Percentiles rank a stretch among this genome's conserved stretches.
Conservation (phyloP, 495 filamentous ascomycete species). For the Tetracladium setigerum region DNA sequence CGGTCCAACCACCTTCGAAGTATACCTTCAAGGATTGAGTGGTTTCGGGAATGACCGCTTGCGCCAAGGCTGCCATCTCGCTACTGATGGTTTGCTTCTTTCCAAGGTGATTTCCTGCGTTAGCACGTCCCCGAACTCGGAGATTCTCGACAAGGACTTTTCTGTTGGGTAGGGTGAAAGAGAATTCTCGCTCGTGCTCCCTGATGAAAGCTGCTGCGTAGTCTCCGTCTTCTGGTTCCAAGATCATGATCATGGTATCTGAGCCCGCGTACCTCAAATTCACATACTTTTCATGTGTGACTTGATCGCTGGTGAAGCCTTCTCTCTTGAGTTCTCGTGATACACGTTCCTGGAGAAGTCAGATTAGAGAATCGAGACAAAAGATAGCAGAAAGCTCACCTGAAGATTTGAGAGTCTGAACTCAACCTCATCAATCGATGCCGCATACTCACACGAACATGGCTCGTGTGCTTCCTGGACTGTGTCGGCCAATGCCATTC, state of each 20-base stretch:
- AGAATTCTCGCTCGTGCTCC: constrained; percentile 44
- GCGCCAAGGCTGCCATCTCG: background rate
- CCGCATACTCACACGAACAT: constrained; percentile 1
- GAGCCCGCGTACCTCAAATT: constrained; percentile 49
- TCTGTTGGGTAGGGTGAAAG: constrained; percentile 39
- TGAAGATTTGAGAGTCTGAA: background rate
- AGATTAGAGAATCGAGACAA: background rate
- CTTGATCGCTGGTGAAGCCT: constrained; percentile 33
- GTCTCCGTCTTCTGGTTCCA: constrained; percentile 32
- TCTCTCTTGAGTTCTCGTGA: constrained; percentile 11
- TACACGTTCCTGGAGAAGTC: background rate
- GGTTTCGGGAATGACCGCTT: constrained; percentile 1
- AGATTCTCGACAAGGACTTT: constrained; percentile 45
- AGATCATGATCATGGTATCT: constrained; percentile 46
- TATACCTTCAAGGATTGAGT: constrained; percentile 16
- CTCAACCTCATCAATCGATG: background rate
- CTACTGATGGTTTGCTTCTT: background rate
- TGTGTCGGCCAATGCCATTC: constrained; percentile 44
- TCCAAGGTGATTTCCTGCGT: background rate
- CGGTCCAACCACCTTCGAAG: constrained; percentile 30
- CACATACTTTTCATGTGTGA: constrained; percentile 41
- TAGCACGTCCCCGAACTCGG: constrained; percentile 36
- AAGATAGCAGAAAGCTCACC: background rate
- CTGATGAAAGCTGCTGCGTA: constrained; percentile 37
- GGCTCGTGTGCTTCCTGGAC: constrained; percentile 46